phyloP scores from a whole-genome alignment of 495 filamentous ascomycete genomes.

The Penicillium ochrochloron region DNA sequence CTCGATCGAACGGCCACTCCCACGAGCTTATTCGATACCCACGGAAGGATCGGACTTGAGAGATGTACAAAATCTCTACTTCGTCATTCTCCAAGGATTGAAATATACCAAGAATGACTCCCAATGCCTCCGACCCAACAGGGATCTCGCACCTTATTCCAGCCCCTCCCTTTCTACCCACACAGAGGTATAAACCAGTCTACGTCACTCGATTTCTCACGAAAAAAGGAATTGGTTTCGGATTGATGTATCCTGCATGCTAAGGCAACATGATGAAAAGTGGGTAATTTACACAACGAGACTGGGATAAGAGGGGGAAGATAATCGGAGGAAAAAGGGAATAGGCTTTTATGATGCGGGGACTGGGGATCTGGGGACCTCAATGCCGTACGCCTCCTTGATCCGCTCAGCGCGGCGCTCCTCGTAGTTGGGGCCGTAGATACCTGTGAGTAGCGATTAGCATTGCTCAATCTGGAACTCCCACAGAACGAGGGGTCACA shows the following conservation, averaged over 20 bases:
- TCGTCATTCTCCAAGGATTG: background rate
- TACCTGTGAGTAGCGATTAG: conserved; percentile 60
- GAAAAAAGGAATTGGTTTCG: conserved; percentile 29
- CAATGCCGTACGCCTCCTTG: conserved; percentile 89
- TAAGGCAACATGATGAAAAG: conserved; percentile 43
- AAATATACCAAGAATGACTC: background rate
- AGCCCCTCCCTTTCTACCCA: background rate
- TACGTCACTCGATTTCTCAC: conserved; percentile 4
- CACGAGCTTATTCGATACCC: background rate
- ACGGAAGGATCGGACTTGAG: background rate
- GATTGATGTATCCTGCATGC: conserved; percentile 39
- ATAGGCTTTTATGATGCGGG: conserved; percentile 45
- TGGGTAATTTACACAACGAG: conserved; percentile 50
- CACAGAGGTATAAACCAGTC: conserved; percentile 3
- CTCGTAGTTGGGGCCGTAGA: conserved; percentile 81
- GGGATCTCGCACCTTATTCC: background rate
- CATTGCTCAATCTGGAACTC: background rate
- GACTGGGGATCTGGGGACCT: conserved; percentile 59
- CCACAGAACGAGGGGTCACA: background rate
- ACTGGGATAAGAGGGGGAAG: conserved; percentile 27
- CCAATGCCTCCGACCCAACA: background rate
- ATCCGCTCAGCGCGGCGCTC: conserved; percentile 83
- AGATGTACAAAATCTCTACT: background rate
- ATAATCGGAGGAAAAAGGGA: conserved; percentile 14
- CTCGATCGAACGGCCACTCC: background rate